Evolutionary conservation across 495 filamentous ascomycete genomes (phyloP).

Genomic region (Neohortaea acidophila): DNA sequence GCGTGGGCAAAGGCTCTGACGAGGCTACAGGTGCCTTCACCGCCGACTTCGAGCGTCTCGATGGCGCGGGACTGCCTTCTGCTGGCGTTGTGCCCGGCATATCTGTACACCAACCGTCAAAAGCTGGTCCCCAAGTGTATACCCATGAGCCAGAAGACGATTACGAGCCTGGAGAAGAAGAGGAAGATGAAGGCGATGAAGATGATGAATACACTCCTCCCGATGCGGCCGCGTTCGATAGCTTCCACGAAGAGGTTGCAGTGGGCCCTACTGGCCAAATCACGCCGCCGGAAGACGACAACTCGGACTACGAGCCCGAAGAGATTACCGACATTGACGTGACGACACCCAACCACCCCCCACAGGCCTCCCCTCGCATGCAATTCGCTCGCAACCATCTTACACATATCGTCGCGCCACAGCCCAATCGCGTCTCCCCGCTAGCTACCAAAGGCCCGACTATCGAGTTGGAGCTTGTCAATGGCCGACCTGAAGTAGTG

Average conservation of each 20-base stretch:
- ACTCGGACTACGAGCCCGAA: slow-evolving; percentile 19
- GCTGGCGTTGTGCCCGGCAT: too few species aligned
- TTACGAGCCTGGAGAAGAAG: slow-evolving; percentile 11
- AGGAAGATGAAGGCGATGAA: too few species aligned
- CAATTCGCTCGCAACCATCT: slow-evolving; percentile 46
- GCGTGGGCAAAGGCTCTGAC: slow-evolving; percentile 15
- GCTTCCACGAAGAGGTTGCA: background rate
- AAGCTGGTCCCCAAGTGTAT: background rate
- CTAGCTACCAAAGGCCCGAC: slow-evolving; percentile 42
- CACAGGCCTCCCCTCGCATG: slow-evolving; percentile 24
- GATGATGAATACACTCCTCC: slow-evolving; percentile 19
- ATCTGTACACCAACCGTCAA: background rate
- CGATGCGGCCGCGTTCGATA: slow-evolving; percentile 12
- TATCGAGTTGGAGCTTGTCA: slow-evolving; percentile 15
- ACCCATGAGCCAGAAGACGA: slow-evolving; percentile 1
- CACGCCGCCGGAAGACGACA: slow-evolving; percentile 3
- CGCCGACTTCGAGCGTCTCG: slow-evolving; percentile 16
- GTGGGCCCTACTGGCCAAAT: background rate
- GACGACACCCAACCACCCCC: slow-evolving; percentile 3
- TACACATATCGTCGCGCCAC: slow-evolving; percentile 61
- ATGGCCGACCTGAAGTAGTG: slow-evolving; percentile 15
- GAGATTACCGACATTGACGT: slow-evolving; percentile 15
- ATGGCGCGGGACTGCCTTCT: slow-evolving; percentile 2
- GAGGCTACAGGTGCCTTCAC: slow-evolving; percentile 14
- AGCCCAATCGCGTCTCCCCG: slow-evolving; percentile 67